Evolutionary conservation across 2,329 filamentous ascomycete genomes (phyloP).

Genomic region (Myriosclerotinia curreyana): DNA sequence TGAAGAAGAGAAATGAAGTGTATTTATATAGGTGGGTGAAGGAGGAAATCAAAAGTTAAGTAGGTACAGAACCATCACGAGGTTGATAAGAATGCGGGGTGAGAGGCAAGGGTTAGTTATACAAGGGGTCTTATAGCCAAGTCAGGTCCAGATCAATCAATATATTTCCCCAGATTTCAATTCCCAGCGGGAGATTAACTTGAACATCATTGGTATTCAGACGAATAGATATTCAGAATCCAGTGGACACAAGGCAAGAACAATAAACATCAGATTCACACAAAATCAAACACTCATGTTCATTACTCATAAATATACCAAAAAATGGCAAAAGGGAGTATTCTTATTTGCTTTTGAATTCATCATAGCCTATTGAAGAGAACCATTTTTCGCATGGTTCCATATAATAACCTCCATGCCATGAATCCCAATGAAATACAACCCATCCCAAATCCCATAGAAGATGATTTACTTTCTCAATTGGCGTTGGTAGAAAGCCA

Average conservation of each 20-base stretch:
- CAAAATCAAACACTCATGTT: conserved; percentile 12
- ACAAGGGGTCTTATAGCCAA: neutral
- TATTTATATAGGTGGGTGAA: no score
- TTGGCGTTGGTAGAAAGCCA: conserved; percentile 99
- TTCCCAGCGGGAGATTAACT: neutral
- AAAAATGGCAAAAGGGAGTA: conserved; percentile 22
- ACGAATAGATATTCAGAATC: neutral
- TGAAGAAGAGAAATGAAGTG: neutral
- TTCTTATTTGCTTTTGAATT: conserved; percentile 37
- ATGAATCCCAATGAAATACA: conserved; percentile 39
- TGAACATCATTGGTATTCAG: neutral
- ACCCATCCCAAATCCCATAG: conserved; percentile 32
- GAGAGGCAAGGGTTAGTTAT: conserved; percentile 1
- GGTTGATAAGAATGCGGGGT: conserved; percentile 21
- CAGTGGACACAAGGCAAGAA: no score
- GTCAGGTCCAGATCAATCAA: neutral
- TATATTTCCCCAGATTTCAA: neutral
- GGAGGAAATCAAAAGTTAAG: neutral
- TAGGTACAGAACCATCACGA: conserved; percentile 11
- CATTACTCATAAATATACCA: neutral
- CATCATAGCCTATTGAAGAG: conserved; percentile 30
- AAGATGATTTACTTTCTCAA: conserved; percentile 82
- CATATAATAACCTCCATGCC: conserved; percentile 37
- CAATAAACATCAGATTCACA: neutral
- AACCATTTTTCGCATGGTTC: conserved; percentile 29